Conservation (phyloP, 2,329 filamentous ascomycete species). For the Nannizziopsis arthrosporioides region DNA sequence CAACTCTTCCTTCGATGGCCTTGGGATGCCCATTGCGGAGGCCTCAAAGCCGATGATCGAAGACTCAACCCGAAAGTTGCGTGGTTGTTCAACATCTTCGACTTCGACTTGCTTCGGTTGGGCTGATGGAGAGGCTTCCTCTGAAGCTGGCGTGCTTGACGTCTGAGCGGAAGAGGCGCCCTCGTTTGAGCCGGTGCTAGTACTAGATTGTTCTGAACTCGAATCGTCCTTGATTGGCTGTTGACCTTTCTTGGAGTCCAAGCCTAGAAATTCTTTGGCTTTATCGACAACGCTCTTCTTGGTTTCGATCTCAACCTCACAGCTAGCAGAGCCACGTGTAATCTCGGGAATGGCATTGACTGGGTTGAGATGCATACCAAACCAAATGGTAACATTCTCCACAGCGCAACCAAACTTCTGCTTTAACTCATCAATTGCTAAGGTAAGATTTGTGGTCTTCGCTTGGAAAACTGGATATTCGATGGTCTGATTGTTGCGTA, state of each 20-base stretch:
- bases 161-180: slow-evolving; percentile 35
- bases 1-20: slow-evolving; percentile 27
- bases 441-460: slow-evolving; percentile 74
- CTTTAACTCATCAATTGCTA: slow-evolving; percentile 64
- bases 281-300: slow-evolving; percentile 80
- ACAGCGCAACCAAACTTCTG: slow-evolving; percentile 67
- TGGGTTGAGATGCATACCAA: slow-evolving; percentile 59
- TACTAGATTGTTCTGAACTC: slow-evolving; percentile 38
- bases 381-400: slow-evolving; percentile 66
- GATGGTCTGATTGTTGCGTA: slow-evolving; percentile 29
- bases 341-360: slow-evolving; percentile 73
- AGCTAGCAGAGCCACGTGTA: slow-evolving; percentile 64
- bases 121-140: slow-evolving; percentile 40
- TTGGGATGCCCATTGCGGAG: slow-evolving; percentile 35
- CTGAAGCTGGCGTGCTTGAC: slow-evolving; percentile 24
- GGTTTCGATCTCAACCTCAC: slow-evolving; percentile 60
- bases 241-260: slow-evolving; percentile 81
- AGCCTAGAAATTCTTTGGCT: slow-evolving; percentile 91
- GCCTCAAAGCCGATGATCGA: slow-evolving; percentile 43
- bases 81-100: slow-evolving; percentile 24
- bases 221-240: slow-evolving; percentile 51
- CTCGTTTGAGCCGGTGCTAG: slow-evolving; percentile 28
- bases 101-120: slow-evolving; percentile 29
- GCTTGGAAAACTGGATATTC: slow-evolving; percentile 56
- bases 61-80: slow-evolving; percentile 39